phyloP scores from a whole-genome alignment of 495 filamentous ascomycete species.

The Penicillium coprophilum region DNA sequence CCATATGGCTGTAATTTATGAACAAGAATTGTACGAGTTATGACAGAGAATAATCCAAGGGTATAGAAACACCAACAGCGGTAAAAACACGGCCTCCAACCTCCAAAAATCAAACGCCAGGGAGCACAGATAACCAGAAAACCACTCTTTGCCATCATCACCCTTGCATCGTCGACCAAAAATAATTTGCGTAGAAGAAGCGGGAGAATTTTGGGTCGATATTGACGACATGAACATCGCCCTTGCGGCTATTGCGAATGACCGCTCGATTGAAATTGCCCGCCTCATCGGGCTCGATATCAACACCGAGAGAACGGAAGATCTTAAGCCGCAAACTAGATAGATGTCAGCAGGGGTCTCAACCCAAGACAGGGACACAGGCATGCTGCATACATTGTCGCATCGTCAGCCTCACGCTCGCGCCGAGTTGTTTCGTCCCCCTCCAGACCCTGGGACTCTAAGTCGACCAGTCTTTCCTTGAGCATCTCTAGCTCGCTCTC shows the following conservation, averaged over 20 bases:
- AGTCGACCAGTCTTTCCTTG: slow-evolving; percentile 69
- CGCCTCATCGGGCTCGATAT: slow-evolving; percentile 76
- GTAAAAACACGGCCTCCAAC: slow-evolving; percentile 12
- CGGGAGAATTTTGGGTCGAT: slow-evolving; percentile 88
- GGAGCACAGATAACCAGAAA: slow-evolving; percentile 5
- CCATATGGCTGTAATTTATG: background rate
- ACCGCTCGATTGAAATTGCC: slow-evolving; percentile 84
- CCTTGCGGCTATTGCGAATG: slow-evolving; percentile 80
- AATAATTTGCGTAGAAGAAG: slow-evolving; percentile 93
- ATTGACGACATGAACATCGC: slow-evolving; percentile 92
- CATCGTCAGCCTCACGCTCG: slow-evolving; percentile 63
- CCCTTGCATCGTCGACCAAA: slow-evolving; percentile 82
- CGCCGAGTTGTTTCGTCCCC: slow-evolving; percentile 55
- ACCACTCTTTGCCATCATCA: slow-evolving; percentile 12
- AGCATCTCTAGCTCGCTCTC: slow-evolving; percentile 78
- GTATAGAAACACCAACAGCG: slow-evolving; percentile 25
- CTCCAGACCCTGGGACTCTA: slow-evolving; percentile 78
- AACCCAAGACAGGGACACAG: background rate
- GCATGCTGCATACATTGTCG: slow-evolving; percentile 50
- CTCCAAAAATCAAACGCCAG: slow-evolving; percentile 27
- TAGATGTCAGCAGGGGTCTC: slow-evolving; percentile 14
- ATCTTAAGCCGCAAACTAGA: slow-evolving; percentile 79
- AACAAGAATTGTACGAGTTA: slow-evolving; percentile 12
- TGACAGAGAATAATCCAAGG: slow-evolving; percentile 20
- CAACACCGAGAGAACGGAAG: slow-evolving; percentile 86